phyloP scores from a whole-genome alignment of 805 yeast genomes.

The Wickerhamiella cacticola region DNA sequence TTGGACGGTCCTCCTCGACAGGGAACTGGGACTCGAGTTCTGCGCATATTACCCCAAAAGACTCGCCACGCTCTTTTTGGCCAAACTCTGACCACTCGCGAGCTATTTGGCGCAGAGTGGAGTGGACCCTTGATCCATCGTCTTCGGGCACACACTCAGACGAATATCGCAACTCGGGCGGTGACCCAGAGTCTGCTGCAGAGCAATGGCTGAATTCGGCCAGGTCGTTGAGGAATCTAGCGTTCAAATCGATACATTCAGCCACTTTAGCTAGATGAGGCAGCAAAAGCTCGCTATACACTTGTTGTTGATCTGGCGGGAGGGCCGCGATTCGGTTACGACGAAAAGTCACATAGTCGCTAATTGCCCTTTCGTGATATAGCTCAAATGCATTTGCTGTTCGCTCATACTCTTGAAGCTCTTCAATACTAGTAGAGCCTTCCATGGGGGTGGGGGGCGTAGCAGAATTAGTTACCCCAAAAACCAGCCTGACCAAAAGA shows the following conservation, averaged over 20 bases:
- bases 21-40: slow-evolving; percentile 33
- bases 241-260: not conserved
- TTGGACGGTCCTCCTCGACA: slow-evolving; percentile 20
- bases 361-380: not conserved
- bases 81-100: slow-evolving; percentile 67
- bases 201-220: not conserved
- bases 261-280: not conserved
- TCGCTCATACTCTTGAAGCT: not conserved
- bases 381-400: not conserved
- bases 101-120: slow-evolving; percentile 51
- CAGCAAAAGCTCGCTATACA: not conserved
- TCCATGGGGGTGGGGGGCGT: not conserved
- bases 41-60: slow-evolving; percentile 39
- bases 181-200: not conserved
- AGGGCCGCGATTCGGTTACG: not conserved
- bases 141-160: not conserved
- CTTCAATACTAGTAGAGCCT: not conserved
- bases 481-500: too few species aligned
- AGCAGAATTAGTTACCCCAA: too few species aligned
- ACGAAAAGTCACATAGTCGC: not conserved
- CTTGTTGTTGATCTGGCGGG: not conserved
- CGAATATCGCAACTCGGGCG: not conserved
- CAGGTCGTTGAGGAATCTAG: not conserved
- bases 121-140: slow-evolving; percentile 39
- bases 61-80: slow-evolving; percentile 42